Evolutionary conservation across 2,329 filamentous ascomycete genomes (phyloP), one percentile per base, ranked within the genome.

Genomic region (Dothideomycetidae sp.): DNA sequence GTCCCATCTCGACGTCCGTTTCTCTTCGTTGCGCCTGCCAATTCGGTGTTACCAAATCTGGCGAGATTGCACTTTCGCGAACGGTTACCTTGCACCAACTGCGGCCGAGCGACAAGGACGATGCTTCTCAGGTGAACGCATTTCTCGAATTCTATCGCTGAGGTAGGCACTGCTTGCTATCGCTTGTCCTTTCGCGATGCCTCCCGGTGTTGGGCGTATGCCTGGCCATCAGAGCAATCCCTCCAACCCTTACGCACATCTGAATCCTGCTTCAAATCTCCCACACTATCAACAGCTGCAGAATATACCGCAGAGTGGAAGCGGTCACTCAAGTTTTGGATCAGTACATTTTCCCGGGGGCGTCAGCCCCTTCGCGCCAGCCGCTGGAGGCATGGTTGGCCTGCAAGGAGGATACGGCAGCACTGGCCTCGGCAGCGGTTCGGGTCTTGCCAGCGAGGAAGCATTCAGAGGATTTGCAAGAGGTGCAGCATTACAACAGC

Each of bases 391-490:
- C 68, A 40, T 64, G 64, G 36, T 29, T 3, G 68, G 61, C 59
- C 42, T 71, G 61, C 39, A 41, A 30, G 39, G 36, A 10, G 13
- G 29, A 29, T 37, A 41, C 39, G 18, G 44, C 33, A 28, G 53
- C 53, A 49, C 51, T n/a, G 48, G 48, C 19, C 45, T 52, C 26
- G 53, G 49, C 17, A 48, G 52, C 40, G 51, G 56, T 41, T 79
- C 81, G 13, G 83, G 84, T 1, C 72, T 93, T 36, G 83, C 78
- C 19, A 88, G 83, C 57, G 83, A 92, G 57, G 84, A 82, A 45
- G 84, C 83, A 42, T 76, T 88, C 52, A 81, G 90, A 70, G 78
- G 83, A 5, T 94, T 94, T 55, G 73, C 79, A 41, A 78, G 88
- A 53, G 80, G 77, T 57, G 79, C 64, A 17, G 63, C 64, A 29